Evolutionary conservation across 805 yeast species (phyloP).

Genomic region (Spathaspora sp.): DNA sequence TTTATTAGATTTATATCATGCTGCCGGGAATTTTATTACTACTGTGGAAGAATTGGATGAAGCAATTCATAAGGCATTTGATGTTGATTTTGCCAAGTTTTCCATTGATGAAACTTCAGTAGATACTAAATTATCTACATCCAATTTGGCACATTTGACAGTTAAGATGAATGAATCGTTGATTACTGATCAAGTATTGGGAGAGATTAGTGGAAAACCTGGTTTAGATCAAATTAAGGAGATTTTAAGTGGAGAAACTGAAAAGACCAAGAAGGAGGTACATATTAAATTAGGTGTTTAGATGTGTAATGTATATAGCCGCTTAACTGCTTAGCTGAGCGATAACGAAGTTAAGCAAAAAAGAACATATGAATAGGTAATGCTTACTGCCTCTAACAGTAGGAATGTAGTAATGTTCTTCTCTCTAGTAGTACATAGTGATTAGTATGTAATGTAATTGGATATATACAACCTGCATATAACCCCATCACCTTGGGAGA

Average conservation of each 20-base stretch:
- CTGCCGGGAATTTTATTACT: conserved; percentile 64
- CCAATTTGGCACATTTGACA: conserved; percentile 21
- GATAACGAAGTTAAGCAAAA: conserved; percentile 17
- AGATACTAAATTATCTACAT: conserved; percentile 33
- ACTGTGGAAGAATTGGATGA: conserved; percentile 62
- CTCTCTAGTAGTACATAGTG: too few species aligned
- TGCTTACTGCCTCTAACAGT: not conserved
- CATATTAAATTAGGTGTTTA: conserved; percentile 10
- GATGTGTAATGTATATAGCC: not conserved
- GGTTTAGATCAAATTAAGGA: conserved; percentile 37
- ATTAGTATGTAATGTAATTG: too few species aligned
- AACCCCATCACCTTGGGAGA: not conserved
- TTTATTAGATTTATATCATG: conserved; percentile 69
- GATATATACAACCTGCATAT: not conserved
- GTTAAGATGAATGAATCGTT: conserved; percentile 27
- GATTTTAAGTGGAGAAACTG: conserved; percentile 36
- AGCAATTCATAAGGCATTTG: conserved; percentile 58
- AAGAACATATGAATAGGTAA: not conserved
- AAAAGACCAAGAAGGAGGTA: conserved; percentile 34
- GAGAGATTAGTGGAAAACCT: conserved; percentile 40
- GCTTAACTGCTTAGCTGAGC: conserved; percentile 7
- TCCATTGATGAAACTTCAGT: conserved; percentile 30
- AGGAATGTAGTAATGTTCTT: not conserved
- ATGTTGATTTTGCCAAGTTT: conserved; percentile 31
- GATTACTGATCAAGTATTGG: conserved; percentile 34